Conservation (phyloP, 2,329 filamentous ascomycete species). For the Chaetomium olivaceum region DNA sequence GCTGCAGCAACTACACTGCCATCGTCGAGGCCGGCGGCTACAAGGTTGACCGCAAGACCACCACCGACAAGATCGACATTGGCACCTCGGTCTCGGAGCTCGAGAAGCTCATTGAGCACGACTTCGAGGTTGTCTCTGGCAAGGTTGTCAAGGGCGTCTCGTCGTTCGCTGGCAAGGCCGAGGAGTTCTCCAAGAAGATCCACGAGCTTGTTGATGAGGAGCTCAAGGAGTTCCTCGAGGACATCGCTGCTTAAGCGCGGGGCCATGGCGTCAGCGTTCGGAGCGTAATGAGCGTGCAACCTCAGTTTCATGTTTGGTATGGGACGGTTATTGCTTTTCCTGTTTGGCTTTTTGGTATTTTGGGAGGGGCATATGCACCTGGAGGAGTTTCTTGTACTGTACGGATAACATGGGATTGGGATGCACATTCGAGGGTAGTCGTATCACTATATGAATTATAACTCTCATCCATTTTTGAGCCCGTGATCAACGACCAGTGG, state of each 20-base stretch:
- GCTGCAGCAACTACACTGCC: conserved; percentile 83
- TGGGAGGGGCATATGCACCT: conserved; percentile 28
- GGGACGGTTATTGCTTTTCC: conserved; percentile 28
- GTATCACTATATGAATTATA: conserved; percentile 17
- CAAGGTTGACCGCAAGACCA: conserved; percentile 50
- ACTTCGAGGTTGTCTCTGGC: conserved; percentile 61
- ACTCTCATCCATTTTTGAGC: not conserved
- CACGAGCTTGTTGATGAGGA: conserved; percentile 63
- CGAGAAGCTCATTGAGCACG: conserved; percentile 60
- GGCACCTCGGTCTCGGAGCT: conserved; percentile 56
- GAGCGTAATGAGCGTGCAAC: conserved; percentile 26
- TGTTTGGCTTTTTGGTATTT: conserved; percentile 26
- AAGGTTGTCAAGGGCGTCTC: conserved; percentile 58
- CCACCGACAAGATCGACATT: conserved; percentile 46
- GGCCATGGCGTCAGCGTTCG: conserved; percentile 24
- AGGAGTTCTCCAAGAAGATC: conserved; percentile 64
- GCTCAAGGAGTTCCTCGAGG: conserved; percentile 60
- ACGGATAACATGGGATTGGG: conserved; percentile 27
- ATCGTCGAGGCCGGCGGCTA: conserved; percentile 77
- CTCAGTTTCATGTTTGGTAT: conserved; percentile 6
- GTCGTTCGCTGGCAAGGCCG: conserved; percentile 55
- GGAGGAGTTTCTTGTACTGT: conserved; percentile 32
- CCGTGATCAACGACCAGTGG: not conserved
- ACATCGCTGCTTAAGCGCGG: conserved; percentile 44
- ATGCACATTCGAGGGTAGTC: conserved; percentile 27